A percentile compares a stretch with the other conserved stretches of the same genome.
These are phyloP conservation scores for Incumbomyces delicatus DNA, from an alignment of 2,329 filamentous ascomycete genomes.

Conservation along the genomic window DNA sequence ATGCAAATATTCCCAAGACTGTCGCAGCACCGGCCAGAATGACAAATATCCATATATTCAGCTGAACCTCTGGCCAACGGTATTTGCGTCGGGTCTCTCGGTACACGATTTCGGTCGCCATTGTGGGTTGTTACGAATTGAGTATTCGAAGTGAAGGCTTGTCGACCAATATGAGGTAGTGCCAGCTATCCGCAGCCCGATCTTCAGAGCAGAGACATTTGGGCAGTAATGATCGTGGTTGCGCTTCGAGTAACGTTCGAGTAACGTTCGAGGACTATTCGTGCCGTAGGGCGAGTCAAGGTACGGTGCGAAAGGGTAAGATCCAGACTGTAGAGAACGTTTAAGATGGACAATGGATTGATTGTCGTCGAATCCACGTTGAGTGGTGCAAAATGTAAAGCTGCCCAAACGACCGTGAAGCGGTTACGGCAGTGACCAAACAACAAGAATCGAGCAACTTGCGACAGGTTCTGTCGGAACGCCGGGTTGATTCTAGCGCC, in stretches of 20 bases:
- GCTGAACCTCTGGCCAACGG: slow-evolving; percentile 55
- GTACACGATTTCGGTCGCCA: slow-evolving; percentile 26
- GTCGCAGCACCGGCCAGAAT: slow-evolving; percentile 49
- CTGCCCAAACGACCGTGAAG: neutral
- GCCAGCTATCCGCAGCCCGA: too few relatives aligned
- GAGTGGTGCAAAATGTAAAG: neutral
- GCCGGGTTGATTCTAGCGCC: neutral
- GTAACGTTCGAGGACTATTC: too few relatives aligned
- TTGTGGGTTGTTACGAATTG: slow-evolving; percentile 17
- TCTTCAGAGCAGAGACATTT: too few relatives aligned
- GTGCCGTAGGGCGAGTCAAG: too few relatives aligned
- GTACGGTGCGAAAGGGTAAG: too few relatives aligned
- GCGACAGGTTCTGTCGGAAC: neutral
- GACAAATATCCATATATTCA: slow-evolving; percentile 56
- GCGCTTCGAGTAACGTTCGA: too few relatives aligned
- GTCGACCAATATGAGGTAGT: too few relatives aligned
- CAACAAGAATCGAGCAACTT: neutral
- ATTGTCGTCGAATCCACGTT: neutral
- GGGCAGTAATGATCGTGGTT: too few relatives aligned
- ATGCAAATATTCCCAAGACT: slow-evolving; percentile 50
- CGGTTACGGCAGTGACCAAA: neutral
- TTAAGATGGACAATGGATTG: neutral
- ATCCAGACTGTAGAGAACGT: neutral
- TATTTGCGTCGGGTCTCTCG: slow-evolving; percentile 37
- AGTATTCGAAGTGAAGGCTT: neutral